Evolutionary conservation across 2,329 filamentous ascomycete species (phyloP), one percentile per base, ranked within the genome.

Genomic region (Talaromyces rugulosus): DNA sequence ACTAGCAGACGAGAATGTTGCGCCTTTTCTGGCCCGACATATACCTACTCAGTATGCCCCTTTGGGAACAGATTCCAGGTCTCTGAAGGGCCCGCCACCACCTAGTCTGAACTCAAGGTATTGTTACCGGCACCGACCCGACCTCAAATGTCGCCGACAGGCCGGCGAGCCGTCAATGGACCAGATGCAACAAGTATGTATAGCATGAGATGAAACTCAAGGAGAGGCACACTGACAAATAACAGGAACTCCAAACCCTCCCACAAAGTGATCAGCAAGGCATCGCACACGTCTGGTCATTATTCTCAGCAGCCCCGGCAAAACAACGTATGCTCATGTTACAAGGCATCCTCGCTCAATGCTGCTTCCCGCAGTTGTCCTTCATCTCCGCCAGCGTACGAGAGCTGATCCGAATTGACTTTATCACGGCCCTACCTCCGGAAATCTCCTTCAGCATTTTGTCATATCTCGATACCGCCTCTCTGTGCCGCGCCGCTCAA

Each of bases 101-200:
- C 68, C 64, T 14, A 64, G 60, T 16, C 67, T 67, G 40, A 96
- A 93, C 74, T 96, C 92, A 68, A 95, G 91, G 75, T 98, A 90
- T 79, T 99, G 95, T 79, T 99, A 99, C 76, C 88, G 95, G 61
- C 95, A 99, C 76, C 85, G 91, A 59, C 95, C 95, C 2, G 95
- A 98, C 75, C 87, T 94, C 59, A 96, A 97, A 78, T 99, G 95
- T 78, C 85, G 93, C 64, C 87, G 92, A 64, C 92, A 96, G 65
- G 93, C 92, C 62, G 93, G 98, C 78, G 95, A 98, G 78, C 89
- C 89, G 54, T 95, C 95, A 66, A 99, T 99, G 95, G 91, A 94
- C 68, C 89, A 93, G 73, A 85, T 99, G 65, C 95, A 99, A 74
- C 88, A 87, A 71, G 91, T 93, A 83, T 66, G 87, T 80, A 54